Base-by-base conservation (phyloP, 202 grass and related monocot species). In the Zoysia matrella region DNA sequence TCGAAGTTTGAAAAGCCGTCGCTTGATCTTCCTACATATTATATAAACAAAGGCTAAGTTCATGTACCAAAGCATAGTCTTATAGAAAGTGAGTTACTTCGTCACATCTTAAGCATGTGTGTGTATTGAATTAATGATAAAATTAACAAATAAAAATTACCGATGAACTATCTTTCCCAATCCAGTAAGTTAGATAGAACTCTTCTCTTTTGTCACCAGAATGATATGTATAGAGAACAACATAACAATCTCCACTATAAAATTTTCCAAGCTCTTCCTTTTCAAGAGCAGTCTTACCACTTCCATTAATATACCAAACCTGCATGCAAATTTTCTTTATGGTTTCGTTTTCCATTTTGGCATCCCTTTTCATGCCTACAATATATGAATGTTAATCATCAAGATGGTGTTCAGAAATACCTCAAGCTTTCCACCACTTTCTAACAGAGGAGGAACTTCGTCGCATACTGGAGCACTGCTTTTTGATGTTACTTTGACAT, bases 201-300 rank as follows among this genome's bases (percentile, higher is more conserved):
- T 99, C 96, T 83, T 97, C 94, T 83, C 91, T 99, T 82, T 88
- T 93, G 14, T 95, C 92, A 85, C 84, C 82, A 77, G 91, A 92
- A 91, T 92, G 93, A 69, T 96, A 99, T 54, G 90, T 89, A 73
- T 95, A 99, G 14, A 92, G 93, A 65, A 96, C 57, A 85, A 99
- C 81, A 85, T 90, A 99, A 79, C 96, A 99, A 74, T 99, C 96
- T 76, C 96, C 93, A 4, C 87, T 86, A 66, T 95, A 90, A 47
- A 99, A 96, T 84, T 93, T 99, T 77, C 91, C 90, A 60, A 85
- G 68, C 58, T 96, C 96, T 73, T 93, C 90, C 73, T 93, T 93
- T 69, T 71, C 80, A 69, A 99, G 74, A 81, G 78, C 85, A 79
- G 72, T 90, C 82, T 99, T 99, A 16, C 80, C 74, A 85, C 73